Evolutionary conservation across 305 asterid genomes (phyloP).

Genomic region (Fraxinus sp.): DNA sequence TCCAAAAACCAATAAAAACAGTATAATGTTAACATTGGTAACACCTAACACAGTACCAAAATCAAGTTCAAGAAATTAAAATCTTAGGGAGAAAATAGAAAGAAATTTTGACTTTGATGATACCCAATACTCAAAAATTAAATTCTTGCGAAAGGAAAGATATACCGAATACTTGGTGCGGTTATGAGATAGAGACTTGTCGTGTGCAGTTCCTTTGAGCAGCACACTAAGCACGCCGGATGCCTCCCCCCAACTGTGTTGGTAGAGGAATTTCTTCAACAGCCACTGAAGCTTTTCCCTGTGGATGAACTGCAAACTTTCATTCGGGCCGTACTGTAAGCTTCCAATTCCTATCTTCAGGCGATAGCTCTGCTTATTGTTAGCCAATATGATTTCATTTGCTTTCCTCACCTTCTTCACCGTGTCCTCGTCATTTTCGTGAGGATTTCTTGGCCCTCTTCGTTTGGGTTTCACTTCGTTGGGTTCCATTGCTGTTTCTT

Average conservation of each 20-base stretch:
- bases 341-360: constrained; percentile 45
- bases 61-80: not conserved
- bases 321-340: constrained; percentile 21
- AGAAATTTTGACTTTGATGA: not conserved
- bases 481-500: constrained; percentile 17
- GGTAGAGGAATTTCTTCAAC: constrained; percentile 38
- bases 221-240: constrained; percentile 70
- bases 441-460: constrained; percentile 19
- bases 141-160: not conserved
- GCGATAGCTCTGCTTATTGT: constrained; percentile 54
- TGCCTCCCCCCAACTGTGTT: constrained; percentile 70
- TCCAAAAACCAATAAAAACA: not conserved
- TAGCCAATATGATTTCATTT: constrained; percentile 38
- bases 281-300: constrained; percentile 49
- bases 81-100: not conserved
- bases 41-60: not conserved
- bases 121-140: not conserved
- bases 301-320: constrained; percentile 46
- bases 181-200: constrained; percentile 40
- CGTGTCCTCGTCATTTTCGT: constrained; percentile 30
- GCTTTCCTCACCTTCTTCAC: constrained; percentile 20
- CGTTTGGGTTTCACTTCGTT: not conserved
- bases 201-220: constrained; percentile 48
- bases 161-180: constrained; percentile 68
- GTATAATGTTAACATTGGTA: not conserved